phyloP scores from a whole-genome alignment of 2,329 filamentous ascomycete genomes.

The Furcasterigmium furcatum region DNA sequence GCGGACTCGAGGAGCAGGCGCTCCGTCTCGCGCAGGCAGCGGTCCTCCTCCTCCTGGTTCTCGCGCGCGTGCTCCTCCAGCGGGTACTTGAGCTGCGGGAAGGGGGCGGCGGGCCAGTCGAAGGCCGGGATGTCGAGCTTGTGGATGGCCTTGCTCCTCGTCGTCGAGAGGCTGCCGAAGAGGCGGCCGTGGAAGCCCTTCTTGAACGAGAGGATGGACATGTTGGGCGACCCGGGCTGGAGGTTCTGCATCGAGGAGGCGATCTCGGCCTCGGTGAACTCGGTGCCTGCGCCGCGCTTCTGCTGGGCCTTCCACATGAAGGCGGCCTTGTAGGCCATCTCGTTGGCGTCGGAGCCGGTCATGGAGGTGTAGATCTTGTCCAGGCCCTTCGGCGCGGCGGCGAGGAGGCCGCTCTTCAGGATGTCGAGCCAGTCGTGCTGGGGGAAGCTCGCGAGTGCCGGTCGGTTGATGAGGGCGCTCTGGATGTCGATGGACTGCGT shows the following conservation, averaged over 20 bases:
- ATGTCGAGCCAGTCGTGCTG: slow-evolving; percentile 71
- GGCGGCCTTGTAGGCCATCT: slow-evolving; percentile 81
- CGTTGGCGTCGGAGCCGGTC: slow-evolving; percentile 79
- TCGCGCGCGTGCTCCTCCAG: slow-evolving; percentile 66
- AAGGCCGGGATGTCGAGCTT: slow-evolving; percentile 85
- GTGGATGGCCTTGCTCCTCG: slow-evolving; percentile 79
- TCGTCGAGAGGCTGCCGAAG: slow-evolving; percentile 75
- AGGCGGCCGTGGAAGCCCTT: slow-evolving; percentile 78
- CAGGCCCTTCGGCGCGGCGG: slow-evolving; percentile 69
- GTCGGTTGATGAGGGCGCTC: slow-evolving; percentile 72
- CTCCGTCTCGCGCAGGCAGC: slow-evolving; percentile 96
- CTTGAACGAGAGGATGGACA: slow-evolving; percentile 78
- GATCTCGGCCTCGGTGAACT: slow-evolving; percentile 70
- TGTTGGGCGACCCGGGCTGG: slow-evolving; percentile 66
- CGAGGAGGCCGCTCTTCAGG: slow-evolving; percentile 67
- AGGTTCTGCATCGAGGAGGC: slow-evolving; percentile 68
- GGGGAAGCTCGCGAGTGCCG: slow-evolving; percentile 78
- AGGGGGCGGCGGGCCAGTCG: slow-evolving; percentile 81
- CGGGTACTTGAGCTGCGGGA: slow-evolving; percentile 73
- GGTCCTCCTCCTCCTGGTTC: slow-evolving; percentile 79
- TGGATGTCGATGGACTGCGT: slow-evolving; percentile 70
- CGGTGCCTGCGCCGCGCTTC: slow-evolving; percentile 65
- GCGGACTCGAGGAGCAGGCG: slow-evolving; percentile 98
- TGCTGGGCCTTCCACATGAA: slow-evolving; percentile 78
- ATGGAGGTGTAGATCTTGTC: slow-evolving; percentile 79